These are phyloP conservation scores for Sisymbrium altissimum DNA, from an alignment of 345 rosid species.

Conservation along the genomic window DNA sequence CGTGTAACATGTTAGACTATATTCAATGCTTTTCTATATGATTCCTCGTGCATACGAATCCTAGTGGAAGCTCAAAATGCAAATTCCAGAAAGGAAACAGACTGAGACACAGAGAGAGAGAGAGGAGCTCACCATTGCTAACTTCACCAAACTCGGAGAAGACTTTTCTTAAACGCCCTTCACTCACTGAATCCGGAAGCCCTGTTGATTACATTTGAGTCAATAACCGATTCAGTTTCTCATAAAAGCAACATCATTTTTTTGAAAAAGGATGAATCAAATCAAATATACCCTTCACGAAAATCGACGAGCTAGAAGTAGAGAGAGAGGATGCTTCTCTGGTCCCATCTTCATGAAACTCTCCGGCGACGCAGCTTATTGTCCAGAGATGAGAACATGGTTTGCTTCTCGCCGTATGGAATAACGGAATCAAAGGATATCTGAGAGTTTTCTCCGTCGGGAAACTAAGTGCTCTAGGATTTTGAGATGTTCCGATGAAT, in stretches of 20 bases:
- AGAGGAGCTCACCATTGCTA: constrained; percentile 37
- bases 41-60: not conserved
- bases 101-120: not conserved
- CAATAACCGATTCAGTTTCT: not conserved
- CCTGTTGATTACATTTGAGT: constrained; percentile 27
- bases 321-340: constrained; percentile 13
- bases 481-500: not conserved
- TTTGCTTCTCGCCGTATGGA: not conserved
- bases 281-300: constrained; percentile 28
- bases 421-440: not conserved
- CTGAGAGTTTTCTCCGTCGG: constrained; percentile 4
- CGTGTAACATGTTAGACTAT: not conserved
- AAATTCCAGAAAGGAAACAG: not conserved
- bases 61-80: not conserved
- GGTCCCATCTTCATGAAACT: constrained; percentile 2
- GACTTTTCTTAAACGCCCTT: constrained; percentile 46
- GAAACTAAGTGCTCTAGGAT: not conserved
- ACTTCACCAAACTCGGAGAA: constrained; percentile 54
- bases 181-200: constrained; percentile 46
- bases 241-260: not conserved
- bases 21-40: not conserved
- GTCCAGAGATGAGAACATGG: constrained; percentile 21
- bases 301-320: constrained; percentile 23
- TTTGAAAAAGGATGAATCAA: not conserved
- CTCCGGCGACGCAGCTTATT: constrained; percentile 25